Conservation (phyloP, 2,329 filamentous ascomycete species). For the Penicillium palitans region DNA sequence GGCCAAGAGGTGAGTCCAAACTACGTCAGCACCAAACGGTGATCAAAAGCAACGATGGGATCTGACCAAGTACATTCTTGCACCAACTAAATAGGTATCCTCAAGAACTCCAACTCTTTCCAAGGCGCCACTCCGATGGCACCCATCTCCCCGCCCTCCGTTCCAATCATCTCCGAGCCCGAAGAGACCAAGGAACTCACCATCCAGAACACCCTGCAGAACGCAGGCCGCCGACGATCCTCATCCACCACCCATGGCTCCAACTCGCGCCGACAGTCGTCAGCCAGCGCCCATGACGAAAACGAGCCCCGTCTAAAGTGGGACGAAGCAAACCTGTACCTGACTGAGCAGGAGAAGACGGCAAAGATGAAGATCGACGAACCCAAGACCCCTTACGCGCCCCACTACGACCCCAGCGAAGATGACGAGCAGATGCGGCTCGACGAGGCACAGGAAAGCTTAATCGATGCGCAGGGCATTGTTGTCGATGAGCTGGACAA, state of each 20-base stretch:
- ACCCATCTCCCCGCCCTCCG: conserved; percentile 34
- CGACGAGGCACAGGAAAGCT: conserved; percentile 34
- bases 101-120: conserved; percentile 78
- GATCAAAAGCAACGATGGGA: neutral
- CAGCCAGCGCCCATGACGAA: conserved; percentile 55
- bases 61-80: neutral
- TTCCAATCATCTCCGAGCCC: conserved; percentile 46
- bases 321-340: conserved; percentile 97
- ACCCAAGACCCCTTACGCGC: conserved; percentile 95
- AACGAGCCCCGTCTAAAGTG: conserved; percentile 82
- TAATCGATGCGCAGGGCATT: conserved; percentile 69
- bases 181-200: conserved; percentile 78
- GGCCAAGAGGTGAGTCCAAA: conserved; percentile 43
- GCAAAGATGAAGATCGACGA: conserved; percentile 99
- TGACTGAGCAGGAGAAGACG: conserved; percentile 92
- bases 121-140: conserved; percentile 53
- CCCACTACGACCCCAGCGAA: conserved; percentile 84
- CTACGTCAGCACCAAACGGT: neutral
- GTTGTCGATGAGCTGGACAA: conserved; percentile 66
- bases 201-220: conserved; percentile 89
- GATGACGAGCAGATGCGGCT: conserved; percentile 69
- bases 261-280: conserved; percentile 69
- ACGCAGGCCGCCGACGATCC: conserved; percentile 84
- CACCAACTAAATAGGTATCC: conserved; percentile 65
- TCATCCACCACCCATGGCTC: conserved; percentile 69